Percentiles rank a stretch among this genome's conserved stretches.
Evolutionary conservation across 1,139 yeast species (phyloP).

Genomic region (Pichia sp.): DNA sequence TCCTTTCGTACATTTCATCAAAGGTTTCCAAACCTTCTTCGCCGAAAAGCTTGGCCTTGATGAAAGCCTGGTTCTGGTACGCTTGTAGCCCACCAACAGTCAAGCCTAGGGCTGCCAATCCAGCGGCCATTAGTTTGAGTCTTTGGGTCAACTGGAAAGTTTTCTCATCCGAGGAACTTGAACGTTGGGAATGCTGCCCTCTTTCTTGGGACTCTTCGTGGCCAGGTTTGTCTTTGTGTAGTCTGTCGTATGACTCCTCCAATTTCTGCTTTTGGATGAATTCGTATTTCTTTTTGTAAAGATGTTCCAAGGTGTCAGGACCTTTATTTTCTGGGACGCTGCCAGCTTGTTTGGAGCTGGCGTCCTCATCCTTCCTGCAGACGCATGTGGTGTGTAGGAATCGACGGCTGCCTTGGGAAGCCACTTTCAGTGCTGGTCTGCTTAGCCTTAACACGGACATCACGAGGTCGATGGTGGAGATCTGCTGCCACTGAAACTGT

Average conservation of each 20-base stretch:
- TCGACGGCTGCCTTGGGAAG: not conserved
- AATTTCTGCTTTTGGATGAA: constrained; percentile 15
- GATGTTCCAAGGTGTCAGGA: constrained; percentile 7
- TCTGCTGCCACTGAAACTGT: too few species aligned
- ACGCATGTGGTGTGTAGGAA: not conserved
- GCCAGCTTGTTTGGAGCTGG: not conserved
- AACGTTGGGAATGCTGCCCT: not conserved
- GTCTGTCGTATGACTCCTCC: constrained; percentile 12
- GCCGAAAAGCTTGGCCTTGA: constrained; percentile 35
- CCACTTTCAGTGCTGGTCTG: not conserved
- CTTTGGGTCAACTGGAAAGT: constrained; percentile 25
- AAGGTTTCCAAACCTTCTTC: constrained; percentile 31
- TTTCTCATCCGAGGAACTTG: constrained; percentile 12
- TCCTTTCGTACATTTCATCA: constrained; percentile 27
- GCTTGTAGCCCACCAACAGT: constrained; percentile 39
- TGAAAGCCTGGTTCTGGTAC: constrained; percentile 40
- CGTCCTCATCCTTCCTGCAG: not conserved
- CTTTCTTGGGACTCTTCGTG: not conserved
- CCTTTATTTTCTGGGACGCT: not conserved
- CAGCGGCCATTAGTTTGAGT: constrained; percentile 24
- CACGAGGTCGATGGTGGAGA: not conserved
- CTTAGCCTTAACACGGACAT: not conserved
- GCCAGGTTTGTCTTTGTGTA: not conserved
- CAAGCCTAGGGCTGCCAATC: constrained; percentile 31
- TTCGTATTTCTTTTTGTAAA: constrained; percentile 15